Evolutionary conservation across 2,329 filamentous ascomycete genomes (phyloP), one percentile per base, ranked within the genome.

Genomic region (Botrytis paeoniae): DNA sequence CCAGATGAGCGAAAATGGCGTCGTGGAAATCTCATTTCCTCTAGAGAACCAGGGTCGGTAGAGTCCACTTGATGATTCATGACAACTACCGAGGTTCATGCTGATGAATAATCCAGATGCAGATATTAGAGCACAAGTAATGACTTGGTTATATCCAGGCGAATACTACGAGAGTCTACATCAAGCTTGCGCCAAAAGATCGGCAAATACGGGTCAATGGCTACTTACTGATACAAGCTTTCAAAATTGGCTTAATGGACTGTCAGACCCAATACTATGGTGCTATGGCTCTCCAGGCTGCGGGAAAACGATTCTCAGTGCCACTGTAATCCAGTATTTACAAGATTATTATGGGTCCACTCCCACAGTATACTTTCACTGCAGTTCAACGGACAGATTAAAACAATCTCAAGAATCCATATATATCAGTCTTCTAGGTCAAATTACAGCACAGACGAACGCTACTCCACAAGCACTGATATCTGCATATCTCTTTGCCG

Each of bases 261-360:
- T n/a, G 16, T 60, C 51, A 29, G 63, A 61, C 14, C 32, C 62
- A 18, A 18, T 72, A 57, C 41, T 72, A 25, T 72, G 70, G 70
- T 72, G 70, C n/a, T 72, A 68, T 69, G 70, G 70, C 12, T 66
- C 70, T 39, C 70, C 62, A 16, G 70, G 70, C 1, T 69, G 70
- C 12, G 70, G 70, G 10, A 72, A 72, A n/a, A 72, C 70, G 32
- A 68, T 72, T 59, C 62, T 72, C 10, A 72, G 70, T 68, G 48
- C 70, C 22, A 69, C 70, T 16, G 25, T 29, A 32, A 61, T 69
- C 35, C 70, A 72, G 32, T 61, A 69, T 45, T n/a, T 72, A 35
- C 70, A 68, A 37, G 41, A 66, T 25, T 60, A 60, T 41, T 54
- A 32, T 51, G 32, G 22, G 20, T 43, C 64, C n/a, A 69, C 32